Base-by-base conservation (phyloP, 2,329 filamentous ascomycete genomes). In the Colletotrichum plurivorum region DNA sequence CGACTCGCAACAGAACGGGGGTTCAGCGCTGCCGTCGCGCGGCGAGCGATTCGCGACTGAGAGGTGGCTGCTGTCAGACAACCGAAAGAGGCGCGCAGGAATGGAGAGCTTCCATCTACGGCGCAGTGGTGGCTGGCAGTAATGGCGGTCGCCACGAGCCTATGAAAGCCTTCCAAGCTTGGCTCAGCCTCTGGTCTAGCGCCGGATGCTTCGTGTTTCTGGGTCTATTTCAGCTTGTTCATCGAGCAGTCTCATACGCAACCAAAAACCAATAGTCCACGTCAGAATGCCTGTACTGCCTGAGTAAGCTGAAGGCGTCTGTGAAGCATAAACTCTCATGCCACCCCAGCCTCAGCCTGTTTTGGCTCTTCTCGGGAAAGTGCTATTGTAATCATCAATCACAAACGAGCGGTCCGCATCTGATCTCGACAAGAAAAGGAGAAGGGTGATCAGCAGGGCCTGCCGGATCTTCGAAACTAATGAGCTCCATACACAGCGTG, bases 111-210 rank as follows among this genome's bases (percentile, higher is more conserved):
- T 62, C n/a, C 16, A 56, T 56, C n/a, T 20, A 56, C 52, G 66
- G 62, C 66, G 62, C 54, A 39, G 43, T 39, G 62, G 18, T 31
- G 48, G 54, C 54, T 66, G 62, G 45, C 56, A 69, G 66, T 56
- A 69, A 69, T 56, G 43, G 36, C 45, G 45, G 65, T 22, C 43
- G 46, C 41, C 55, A 61, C 41, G 25, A 67, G 51, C 63, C 62
- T 67, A 61, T 69, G 49, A 56, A 22, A 55, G 31, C 12, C 36
- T 22, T 52, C 18, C 43, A 36, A 46, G 20, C 55, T 53, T 25
- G 55, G 36, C 67, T 41, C 63, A 69, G 63, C 56, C 41, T 56
- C 36, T 15, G 49, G 15, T 52, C 56, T 69, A 61, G 63, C 45
- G 45, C 56, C 36, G 31, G 9, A 48, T 48, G 52, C 18, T 58